Base-by-base conservation (phyloP, 1,284 basidiomycete genomes). In the Kwoniella shivajii region DNA sequence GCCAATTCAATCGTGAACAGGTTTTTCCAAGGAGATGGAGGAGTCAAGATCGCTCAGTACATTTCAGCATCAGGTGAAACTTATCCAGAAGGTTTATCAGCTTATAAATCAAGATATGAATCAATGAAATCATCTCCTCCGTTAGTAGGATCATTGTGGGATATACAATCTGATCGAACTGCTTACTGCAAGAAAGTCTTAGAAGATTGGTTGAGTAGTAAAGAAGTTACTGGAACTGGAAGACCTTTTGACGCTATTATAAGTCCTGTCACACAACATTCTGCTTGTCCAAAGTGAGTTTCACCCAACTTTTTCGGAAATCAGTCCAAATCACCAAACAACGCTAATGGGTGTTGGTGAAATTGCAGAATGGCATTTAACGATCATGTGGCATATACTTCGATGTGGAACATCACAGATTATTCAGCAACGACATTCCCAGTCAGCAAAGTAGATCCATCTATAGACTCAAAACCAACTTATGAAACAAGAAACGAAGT, bases 351-450 rank as follows among this genome's bases (percentile, higher is more conserved):
- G 24, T 14, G 20, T 22, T 18, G 22, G 6, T 3, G 42, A 4
- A 13, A 27, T n/a, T 10, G 22, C 33, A 60, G 59, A 29, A 53
- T 53, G 54, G 59, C 65, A 1, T 71, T 63, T 49, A 61, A 58
- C 37, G 60, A 57, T 37, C 63, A 72, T 47, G 63, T 69, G 26
- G 56, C 60, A 4, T 75, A 75, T 58, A 75, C 73, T 14, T 66
- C 62, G 18, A 62, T 69, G 36, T 75, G 69, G 68, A 75, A 75
- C 57, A 64, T 75, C 24, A 62, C 62, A 24, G 72, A 72, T 57
- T 66, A 69, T 52, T 55, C 61, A 26, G 43, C 62, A 76, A 73
- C 87, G n/a, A 78, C 84, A 4, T 82, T 92, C 64, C 90, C 90
- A 0, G 86, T 86, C 4, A 82, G 84, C 0, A 80, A 69, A 45